Percentiles rank a stretch among this genome's conserved stretches.
Evolutionary conservation across 2,329 filamentous ascomycete genomes (phyloP).

Genomic region (Aureobasidium sp.): DNA sequence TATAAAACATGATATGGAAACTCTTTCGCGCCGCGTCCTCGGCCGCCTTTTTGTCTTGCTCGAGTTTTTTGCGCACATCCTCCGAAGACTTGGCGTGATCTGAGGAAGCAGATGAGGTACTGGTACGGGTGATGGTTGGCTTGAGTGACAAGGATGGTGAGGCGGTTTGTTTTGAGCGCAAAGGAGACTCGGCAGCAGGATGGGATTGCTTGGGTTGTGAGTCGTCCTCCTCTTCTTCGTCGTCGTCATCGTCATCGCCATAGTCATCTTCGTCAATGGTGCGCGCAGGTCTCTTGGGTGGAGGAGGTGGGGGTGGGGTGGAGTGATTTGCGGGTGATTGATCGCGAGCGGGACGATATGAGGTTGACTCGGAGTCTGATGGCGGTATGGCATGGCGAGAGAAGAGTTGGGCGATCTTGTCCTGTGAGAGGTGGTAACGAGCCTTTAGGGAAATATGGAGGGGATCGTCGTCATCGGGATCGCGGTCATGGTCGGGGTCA

Average conservation of each 20-base stretch:
- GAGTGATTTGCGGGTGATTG: not conserved
- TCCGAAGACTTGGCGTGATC: slow-evolving; percentile 63
- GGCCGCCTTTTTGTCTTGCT: slow-evolving; percentile 83
- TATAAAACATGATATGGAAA: slow-evolving; percentile 92
- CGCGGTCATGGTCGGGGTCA: slow-evolving; percentile 9
- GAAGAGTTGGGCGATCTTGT: slow-evolving; percentile 70
- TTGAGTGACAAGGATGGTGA: slow-evolving; percentile 58
- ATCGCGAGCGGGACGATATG: not conserved
- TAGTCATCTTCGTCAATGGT: slow-evolving; percentile 73
- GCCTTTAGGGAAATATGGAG: slow-evolving; percentile 57
- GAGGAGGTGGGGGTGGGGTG: slow-evolving; percentile 20
- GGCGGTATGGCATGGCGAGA: slow-evolving; percentile 27
- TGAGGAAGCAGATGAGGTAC: slow-evolving; percentile 39
- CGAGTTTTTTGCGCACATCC: slow-evolving; percentile 84
- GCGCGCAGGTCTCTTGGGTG: slow-evolving; percentile 66
- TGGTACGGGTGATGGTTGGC: slow-evolving; percentile 52
- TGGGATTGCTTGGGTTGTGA: slow-evolving; percentile 17
- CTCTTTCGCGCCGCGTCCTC: slow-evolving; percentile 83
- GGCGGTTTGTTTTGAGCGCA: slow-evolving; percentile 45
- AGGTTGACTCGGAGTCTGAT: not conserved
- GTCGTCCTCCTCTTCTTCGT: slow-evolving; percentile 34
- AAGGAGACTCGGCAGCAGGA: slow-evolving; percentile 30
- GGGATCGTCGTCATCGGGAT: slow-evolving; percentile 36
- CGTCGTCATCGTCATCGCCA: slow-evolving; percentile 54
- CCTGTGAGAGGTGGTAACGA: slow-evolving; percentile 68